Percentiles rank a stretch among this genome's conserved stretches.
phyloP scores from a whole-genome alignment of 805 yeast species.

The Tetrapisispora nanseiensis region DNA sequence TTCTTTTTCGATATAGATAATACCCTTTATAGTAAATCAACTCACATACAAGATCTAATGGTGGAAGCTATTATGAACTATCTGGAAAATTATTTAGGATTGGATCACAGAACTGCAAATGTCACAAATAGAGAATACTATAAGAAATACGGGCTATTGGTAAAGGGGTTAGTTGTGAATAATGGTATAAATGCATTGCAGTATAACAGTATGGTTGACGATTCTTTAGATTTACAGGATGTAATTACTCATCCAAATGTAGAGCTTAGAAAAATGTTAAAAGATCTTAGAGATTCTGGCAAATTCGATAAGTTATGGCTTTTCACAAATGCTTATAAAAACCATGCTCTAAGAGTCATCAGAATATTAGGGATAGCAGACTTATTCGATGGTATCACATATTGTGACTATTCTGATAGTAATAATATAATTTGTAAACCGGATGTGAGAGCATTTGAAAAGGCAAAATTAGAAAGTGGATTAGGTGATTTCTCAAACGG shows the following conservation, averaged over 20 bases:
- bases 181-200: constrained; percentile 73
- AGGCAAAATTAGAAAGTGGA: constrained; percentile 50
- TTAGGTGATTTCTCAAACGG: constrained; percentile 35
- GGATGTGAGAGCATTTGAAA: constrained; percentile 53
- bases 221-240: constrained; percentile 70
- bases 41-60: constrained; percentile 74
- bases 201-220: constrained; percentile 80
- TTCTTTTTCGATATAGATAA: constrained; percentile 90
- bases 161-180: constrained; percentile 63
- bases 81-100: constrained; percentile 50
- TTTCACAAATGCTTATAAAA: constrained; percentile 85
- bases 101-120: constrained; percentile 62
- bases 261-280: constrained; percentile 41
- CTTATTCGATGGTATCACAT: constrained; percentile 84
- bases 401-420: constrained; percentile 60
- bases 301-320: constrained; percentile 73
- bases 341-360: constrained; percentile 74
- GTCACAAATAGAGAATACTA: constrained; percentile 62
- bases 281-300: constrained; percentile 31
- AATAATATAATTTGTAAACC: constrained; percentile 74
- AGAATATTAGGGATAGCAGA: constrained; percentile 77
- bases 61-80: constrained; percentile 70
- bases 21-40: constrained; percentile 66
- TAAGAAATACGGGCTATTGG: constrained; percentile 76
- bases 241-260: constrained; percentile 50